Conservation (phyloP, 2,329 filamentous ascomycete genomes). For the Claviceps sp. region DNA sequence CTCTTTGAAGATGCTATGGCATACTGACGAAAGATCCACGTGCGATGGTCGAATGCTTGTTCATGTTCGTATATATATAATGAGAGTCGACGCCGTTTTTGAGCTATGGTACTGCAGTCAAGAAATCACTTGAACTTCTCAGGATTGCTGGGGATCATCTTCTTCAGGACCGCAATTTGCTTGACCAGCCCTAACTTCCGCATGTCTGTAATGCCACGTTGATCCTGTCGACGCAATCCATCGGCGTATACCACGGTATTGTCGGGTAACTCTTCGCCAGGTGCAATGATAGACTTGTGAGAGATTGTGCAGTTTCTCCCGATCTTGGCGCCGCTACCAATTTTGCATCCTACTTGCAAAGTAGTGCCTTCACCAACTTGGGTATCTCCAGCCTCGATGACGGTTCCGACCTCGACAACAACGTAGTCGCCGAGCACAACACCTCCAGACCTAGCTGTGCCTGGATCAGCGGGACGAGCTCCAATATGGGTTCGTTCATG, state of each 20-base stretch:
- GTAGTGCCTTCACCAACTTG: constrained; percentile 46
- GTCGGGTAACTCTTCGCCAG: constrained; percentile 47
- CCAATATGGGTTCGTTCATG: constrained; percentile 54
- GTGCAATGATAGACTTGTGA: constrained; percentile 43
- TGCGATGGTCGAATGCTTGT: background rate
- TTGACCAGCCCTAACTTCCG: constrained; percentile 50
- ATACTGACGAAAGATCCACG: constrained; percentile 13
- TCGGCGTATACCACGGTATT: constrained; percentile 58
- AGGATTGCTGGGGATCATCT: constrained; percentile 52
- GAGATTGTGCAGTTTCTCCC: constrained; percentile 62
- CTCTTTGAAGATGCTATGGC: constrained; percentile 51
- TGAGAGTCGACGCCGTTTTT: background rate
- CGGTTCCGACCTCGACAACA: constrained; percentile 44
- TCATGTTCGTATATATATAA: background rate
- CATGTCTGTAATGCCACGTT: constrained; percentile 46
- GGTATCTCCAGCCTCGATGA: constrained; percentile 49
- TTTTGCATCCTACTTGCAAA: constrained; percentile 44
- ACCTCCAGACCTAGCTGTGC: constrained; percentile 25
- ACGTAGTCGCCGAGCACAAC: constrained; percentile 48
- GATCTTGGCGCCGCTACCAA: constrained; percentile 47
- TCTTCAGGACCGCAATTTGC: constrained; percentile 54
- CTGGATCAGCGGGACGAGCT: constrained; percentile 19
- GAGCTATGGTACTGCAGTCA: background rate
- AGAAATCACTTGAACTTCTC: constrained; percentile 30
- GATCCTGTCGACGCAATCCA: constrained; percentile 44